Base-by-base conservation (phyloP, 1,139 yeast genomes). In the Pichia sp. region DNA sequence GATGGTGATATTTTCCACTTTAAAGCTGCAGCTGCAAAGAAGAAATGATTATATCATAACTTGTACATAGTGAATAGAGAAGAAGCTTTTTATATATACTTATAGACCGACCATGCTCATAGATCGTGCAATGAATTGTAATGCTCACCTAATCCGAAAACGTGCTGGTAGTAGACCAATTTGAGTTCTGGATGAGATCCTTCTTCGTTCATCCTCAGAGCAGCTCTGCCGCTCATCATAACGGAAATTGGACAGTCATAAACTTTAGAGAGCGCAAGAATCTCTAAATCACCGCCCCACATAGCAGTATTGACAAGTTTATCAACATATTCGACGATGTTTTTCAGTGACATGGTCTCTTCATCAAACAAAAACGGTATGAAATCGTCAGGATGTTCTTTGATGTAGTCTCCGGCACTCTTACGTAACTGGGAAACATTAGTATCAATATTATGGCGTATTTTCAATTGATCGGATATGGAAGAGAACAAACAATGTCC, bases 231-330 rank as follows among this genome's bases (percentile, higher is more conserved):
- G 29, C 85, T 82, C 64, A 83, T 76, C 58, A 79, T 65, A 6
- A 91, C 77, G 33, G 77, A 67, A n/a, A 88, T 74, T 1, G 87
- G 81, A 49, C 84, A 77, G 39, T 77, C 67, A 51, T 69, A 83
- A 9, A 72, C 72, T 41, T 74, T 69, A 1, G 93, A 69, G 29
- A 87, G 64, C 0, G 97, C 96, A 50, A 85, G 57, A 15, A 88
- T 77, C 62, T 91, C 98, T 66, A 87, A 66, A 52, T 91, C 97
- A 5, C 96, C 93, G 21, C 98, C 98, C 98, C 98, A 91, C 67
- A 85, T 74, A 0, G 94, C 77, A 0, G 96, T 85, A 13, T 62
- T 63, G 37, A 71, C 81, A 38, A 91, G 67, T 46, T 79, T 80
- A 2, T 64, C 58, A 8, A 86, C 70, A 56, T 91, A 91, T n/a